Evolutionary conservation across 805 yeast genomes (phyloP).

Genomic region (Starmera quercuum): DNA sequence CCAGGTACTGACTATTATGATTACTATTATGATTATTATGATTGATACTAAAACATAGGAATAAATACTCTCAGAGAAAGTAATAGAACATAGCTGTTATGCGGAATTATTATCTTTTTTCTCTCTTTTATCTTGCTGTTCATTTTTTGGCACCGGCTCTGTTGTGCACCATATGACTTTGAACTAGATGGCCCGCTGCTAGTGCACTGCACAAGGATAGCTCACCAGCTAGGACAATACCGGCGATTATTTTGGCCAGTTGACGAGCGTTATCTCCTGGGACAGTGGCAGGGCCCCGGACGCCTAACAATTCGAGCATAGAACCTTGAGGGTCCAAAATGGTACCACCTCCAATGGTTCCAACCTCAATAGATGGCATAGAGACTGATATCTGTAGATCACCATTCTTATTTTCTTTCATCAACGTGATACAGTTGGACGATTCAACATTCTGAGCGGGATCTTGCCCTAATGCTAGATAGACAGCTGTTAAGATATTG

Average conservation of each 20-base stretch:
- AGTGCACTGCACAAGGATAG: slow-evolving; percentile 90
- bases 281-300: slow-evolving; percentile 85
- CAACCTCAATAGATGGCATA: slow-evolving; percentile 98
- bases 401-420: slow-evolving; percentile 72
- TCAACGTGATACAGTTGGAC: slow-evolving; percentile 93
- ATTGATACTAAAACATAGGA: too few species aligned
- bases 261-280: slow-evolving; percentile 96
- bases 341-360: slow-evolving; percentile 99
- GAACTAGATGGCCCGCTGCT: slow-evolving; percentile 98
- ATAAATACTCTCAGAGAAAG: too few species aligned
- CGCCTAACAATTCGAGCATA: slow-evolving; percentile 90
- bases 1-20: too few species aligned
- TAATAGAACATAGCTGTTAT: too few species aligned
- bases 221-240: slow-evolving; percentile 94
- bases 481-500: slow-evolving; percentile 90
- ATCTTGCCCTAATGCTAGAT: slow-evolving; percentile 94
- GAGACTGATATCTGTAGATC: slow-evolving; percentile 90
- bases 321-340: slow-evolving; percentile 95
- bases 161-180: slow-evolving; percentile 95
- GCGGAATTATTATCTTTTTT: not conserved
- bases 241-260: slow-evolving; percentile 86
- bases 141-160: slow-evolving; percentile 38
- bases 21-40: too few species aligned
- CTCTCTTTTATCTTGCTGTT: not conserved
- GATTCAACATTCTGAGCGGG: slow-evolving; percentile 99